Conservation (phyloP, 805 yeast genomes). For the Huiozyma sinensis region DNA sequence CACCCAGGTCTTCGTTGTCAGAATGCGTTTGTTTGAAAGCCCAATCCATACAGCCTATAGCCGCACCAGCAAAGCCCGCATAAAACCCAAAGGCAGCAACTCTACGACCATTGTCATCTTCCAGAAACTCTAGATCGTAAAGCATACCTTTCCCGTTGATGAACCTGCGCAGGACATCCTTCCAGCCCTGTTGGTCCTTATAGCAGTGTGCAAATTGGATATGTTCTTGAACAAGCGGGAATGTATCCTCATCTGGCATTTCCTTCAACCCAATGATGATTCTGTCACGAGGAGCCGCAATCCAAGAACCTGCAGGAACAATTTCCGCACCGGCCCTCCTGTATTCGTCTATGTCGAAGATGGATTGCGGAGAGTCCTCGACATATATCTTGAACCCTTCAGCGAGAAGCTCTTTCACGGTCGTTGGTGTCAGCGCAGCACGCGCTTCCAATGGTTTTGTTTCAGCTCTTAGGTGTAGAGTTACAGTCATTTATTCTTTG, state of each 20-base stretch:
- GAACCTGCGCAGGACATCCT: conserved; percentile 78
- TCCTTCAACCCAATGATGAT: conserved; percentile 91
- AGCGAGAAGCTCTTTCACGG: conserved; percentile 70
- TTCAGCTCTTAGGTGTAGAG: conserved; percentile 88
- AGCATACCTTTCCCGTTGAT: conserved; percentile 84
- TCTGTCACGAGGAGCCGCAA: conserved; percentile 78
- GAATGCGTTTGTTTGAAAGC: conserved; percentile 73
- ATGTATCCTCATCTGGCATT: conserved; percentile 76
- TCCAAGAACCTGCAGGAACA: conserved; percentile 93
- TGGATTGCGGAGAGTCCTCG: conserved; percentile 78
- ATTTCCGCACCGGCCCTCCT: conserved; percentile 71
- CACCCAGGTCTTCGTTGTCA: conserved; percentile 61
- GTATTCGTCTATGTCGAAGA: conserved; percentile 69
- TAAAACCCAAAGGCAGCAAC: conserved; percentile 99
- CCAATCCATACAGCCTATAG: conserved; percentile 91
- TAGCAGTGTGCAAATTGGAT: conserved; percentile 98
- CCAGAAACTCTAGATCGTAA: conserved; percentile 90
- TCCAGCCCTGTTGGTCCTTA: conserved; percentile 96
- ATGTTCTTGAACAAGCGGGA: conserved; percentile 92
- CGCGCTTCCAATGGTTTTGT: conserved; percentile 95
- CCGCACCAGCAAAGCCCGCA: conserved; percentile 99
- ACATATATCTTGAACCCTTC: conserved; percentile 86
- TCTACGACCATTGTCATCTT: conserved; percentile 91
- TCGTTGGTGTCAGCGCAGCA: conserved; percentile 90
- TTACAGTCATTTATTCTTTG: conserved; percentile 32